Evolutionary conservation across 148 eudicot genomes (phyloP), one percentile per base, ranked within the genome.

Genomic region (Heliosperma pusillum): DNA sequence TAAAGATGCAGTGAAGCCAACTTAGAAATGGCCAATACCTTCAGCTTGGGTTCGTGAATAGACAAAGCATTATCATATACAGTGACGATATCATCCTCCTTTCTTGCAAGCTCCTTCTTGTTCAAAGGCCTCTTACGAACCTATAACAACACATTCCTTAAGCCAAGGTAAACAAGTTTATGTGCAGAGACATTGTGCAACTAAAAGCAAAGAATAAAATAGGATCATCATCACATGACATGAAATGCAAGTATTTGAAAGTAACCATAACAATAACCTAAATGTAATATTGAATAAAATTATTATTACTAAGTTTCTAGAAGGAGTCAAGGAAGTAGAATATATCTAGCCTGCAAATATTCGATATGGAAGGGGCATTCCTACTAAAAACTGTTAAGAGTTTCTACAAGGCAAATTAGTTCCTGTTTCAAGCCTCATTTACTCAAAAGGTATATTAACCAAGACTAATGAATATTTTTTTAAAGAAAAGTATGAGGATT

Each of bases 91-190:
- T 95, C 99, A 56, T 95, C 99, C 79, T 95, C 99, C 71, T 92
- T 95, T 68, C 96, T 91, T 76, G 99, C 75, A 78, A 82, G 58
- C 88, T 95, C 99, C 82, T 95, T 95, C 83, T 90, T 95, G 75
- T 95, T 95, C 71, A 95, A 70, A 58, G 99, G 99, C 74, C 99
- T 86, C 86, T 95, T 95, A 55, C 99, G 96, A 69, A 95, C 99
- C 99, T 95, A 76, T 47, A 60, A 59, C 68, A 52, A 72, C 33
- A 33, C 20, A 69, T 52, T 17, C 30, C 69, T 13, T 53, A 16
- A 8, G 36, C 36, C 17, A 25, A 21, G 25, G 24, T 12, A 47
- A 66, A 50, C 55, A 50, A 50, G 17, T 50, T 50, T 11, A 50
- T 50, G 55, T 10, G 50, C 10, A 40, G 9, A 7, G 15, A 40